phyloP scores from a whole-genome alignment of 2,329 filamentous ascomycete species.

The Cladosporium phlei region DNA sequence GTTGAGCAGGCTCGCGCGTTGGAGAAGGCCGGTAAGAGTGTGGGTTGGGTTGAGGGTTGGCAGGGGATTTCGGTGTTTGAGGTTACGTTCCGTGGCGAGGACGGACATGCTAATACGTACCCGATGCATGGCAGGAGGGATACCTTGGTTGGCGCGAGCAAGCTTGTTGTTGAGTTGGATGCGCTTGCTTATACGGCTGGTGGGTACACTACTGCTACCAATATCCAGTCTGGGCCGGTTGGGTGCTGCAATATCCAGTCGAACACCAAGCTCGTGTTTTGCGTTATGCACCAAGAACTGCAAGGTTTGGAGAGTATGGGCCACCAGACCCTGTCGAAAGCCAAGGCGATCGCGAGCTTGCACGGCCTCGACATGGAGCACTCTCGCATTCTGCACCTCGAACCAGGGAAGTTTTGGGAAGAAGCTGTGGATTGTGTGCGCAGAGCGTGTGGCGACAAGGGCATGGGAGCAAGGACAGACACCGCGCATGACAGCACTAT shows the following conservation, averaged over 20 bases:
- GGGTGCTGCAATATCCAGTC: conserved; percentile 30
- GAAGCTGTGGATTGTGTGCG: conserved; percentile 22
- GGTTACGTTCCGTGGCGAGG: conserved; percentile 29
- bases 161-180: conserved; percentile 25
- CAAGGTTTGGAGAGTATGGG: conserved; percentile 23
- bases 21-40: conserved; percentile 19
- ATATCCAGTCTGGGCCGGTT: conserved; percentile 22
- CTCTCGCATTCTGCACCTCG: conserved; percentile 19
- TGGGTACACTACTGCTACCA: conserved; percentile 28
- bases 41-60: conserved; percentile 24
- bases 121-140: conserved; percentile 27
- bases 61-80: conserved; percentile 27
- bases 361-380: conserved; percentile 15
- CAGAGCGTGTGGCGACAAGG: conserved; percentile 24
- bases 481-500: conserved; percentile 30
- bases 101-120: conserved; percentile 34
- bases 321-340: conserved; percentile 17
- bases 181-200: conserved; percentile 17
- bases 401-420: conserved; percentile 16
- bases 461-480: conserved; percentile 20
- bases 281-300: conserved; percentile 26
- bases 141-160: conserved; percentile 23
- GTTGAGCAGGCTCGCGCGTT: conserved; percentile 23
- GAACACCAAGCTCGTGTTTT: conserved; percentile 24
- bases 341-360: neutral